phyloP scores from a whole-genome alignment of 2,329 filamentous ascomycete species.

The Xylaria sp. region DNA sequence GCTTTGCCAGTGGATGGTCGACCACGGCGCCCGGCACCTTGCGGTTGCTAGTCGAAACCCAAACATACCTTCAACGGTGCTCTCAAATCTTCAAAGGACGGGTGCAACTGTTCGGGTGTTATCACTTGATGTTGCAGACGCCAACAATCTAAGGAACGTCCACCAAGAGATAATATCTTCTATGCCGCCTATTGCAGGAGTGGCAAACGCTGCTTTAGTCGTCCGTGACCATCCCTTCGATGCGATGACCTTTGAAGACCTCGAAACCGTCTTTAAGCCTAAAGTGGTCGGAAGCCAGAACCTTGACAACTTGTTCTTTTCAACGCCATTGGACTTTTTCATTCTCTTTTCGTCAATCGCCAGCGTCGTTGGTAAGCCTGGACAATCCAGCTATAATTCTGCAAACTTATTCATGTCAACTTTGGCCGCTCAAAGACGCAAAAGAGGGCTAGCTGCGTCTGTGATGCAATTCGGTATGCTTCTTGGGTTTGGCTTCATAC shows the following conservation, averaged over 20 bases:
- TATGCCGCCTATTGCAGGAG: constrained; percentile 22
- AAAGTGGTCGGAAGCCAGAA: constrained; percentile 56
- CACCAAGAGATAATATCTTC: constrained; percentile 1
- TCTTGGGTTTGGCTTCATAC: constrained; percentile 12
- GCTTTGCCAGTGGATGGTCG: constrained; percentile 53
- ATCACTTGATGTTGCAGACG: constrained; percentile 11
- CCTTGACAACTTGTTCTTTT: constrained; percentile 50
- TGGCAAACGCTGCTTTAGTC: constrained; percentile 20
- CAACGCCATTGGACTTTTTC: constrained; percentile 9
- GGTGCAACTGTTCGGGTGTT: neutral
- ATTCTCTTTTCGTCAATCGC: constrained; percentile 7
- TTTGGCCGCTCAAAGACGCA: neutral
- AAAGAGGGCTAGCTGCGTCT: constrained; percentile 8
- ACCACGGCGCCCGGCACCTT: constrained; percentile 51
- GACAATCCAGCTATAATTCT: neutral
- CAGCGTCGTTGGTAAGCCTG: neutral
- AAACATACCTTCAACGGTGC: neutral
- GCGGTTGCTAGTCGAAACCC: constrained; percentile 52
- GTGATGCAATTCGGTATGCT: constrained; percentile 13
- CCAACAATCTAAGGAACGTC: neutral
- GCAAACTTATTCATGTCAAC: constrained; percentile 7
- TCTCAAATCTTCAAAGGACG: neutral
- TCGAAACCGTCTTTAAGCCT: constrained; percentile 53
- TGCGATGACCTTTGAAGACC: neutral
- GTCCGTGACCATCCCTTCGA: constrained; percentile 17